phyloP scores from a whole-genome alignment of 768 basidiomycete species.

The Inosperma sp. region DNA sequence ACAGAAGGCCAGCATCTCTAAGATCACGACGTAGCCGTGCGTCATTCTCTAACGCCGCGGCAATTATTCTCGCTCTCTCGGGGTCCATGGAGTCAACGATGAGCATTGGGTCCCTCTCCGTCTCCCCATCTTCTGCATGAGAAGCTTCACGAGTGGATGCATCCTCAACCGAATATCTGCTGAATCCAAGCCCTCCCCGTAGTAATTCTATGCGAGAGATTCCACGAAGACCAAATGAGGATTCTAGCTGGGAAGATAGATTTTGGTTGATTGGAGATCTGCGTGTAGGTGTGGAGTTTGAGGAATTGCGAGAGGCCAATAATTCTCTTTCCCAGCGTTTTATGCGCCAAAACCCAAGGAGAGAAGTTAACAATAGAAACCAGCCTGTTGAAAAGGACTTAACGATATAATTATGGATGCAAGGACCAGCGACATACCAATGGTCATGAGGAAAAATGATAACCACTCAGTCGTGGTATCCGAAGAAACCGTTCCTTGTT shows the following conservation, averaged over 20 bases:
- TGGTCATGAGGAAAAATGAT: slow-evolving; percentile 90
- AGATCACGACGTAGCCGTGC: slow-evolving; percentile 55
- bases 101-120: slow-evolving; percentile 29
- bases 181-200: slow-evolving; percentile 43
- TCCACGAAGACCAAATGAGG: slow-evolving; percentile 36
- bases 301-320: slow-evolving; percentile 47
- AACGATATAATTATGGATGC: background rate
- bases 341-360: slow-evolving; percentile 86
- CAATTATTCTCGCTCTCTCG: slow-evolving; percentile 39
- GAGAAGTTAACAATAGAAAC: slow-evolving; percentile 70
- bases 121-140: slow-evolving; percentile 26
- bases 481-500: slow-evolving; percentile 41
- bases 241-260: slow-evolving; percentile 37
- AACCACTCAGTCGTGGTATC: slow-evolving; percentile 89
- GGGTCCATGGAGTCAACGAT: slow-evolving; percentile 38
- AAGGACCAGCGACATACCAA: slow-evolving; percentile 54
- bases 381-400: slow-evolving; percentile 20
- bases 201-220: slow-evolving; percentile 39
- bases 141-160: slow-evolving; percentile 18
- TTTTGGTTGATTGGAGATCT: slow-evolving; percentile 18
- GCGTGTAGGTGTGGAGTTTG: slow-evolving; percentile 20
- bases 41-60: slow-evolving; percentile 49
- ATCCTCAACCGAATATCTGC: slow-evolving; percentile 12
- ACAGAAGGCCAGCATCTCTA: slow-evolving; percentile 62
- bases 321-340: slow-evolving; percentile 85